phyloP scores from a whole-genome alignment of 2,329 filamentous ascomycete genomes.

The Dothistroma pini region DNA sequence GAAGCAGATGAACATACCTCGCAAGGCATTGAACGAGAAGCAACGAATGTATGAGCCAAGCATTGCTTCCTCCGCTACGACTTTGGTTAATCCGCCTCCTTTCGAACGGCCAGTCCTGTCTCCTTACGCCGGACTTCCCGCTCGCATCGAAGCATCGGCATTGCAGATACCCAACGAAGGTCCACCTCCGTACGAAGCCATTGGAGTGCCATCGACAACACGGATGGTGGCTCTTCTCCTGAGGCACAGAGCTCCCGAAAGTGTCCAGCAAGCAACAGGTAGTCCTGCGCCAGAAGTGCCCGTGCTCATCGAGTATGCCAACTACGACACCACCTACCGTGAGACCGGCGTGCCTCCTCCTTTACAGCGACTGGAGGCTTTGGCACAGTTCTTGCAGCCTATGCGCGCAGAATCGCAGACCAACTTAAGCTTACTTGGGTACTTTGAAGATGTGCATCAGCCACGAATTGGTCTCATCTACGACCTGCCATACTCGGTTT shows the following conservation, averaged over 20 bases:
- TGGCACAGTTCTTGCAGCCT: slow-evolving; percentile 33
- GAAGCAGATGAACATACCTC: slow-evolving; percentile 12
- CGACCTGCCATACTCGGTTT: slow-evolving; percentile 59
- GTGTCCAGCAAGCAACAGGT: slow-evolving; percentile 34
- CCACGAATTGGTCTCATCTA: slow-evolving; percentile 70
- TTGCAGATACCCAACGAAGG: slow-evolving; percentile 46
- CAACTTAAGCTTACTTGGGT: slow-evolving; percentile 59
- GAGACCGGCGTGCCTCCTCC: slow-evolving; percentile 47
- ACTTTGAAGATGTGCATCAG: slow-evolving; percentile 71
- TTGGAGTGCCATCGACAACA: slow-evolving; percentile 43
- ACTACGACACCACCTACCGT: slow-evolving; percentile 47
- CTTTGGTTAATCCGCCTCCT: slow-evolving; percentile 39
- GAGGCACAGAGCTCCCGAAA: slow-evolving; percentile 27
- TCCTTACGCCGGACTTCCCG: slow-evolving; percentile 38
- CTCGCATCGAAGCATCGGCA: slow-evolving; percentile 42
- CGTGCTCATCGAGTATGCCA: slow-evolving; percentile 67
- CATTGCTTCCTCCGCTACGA: slow-evolving; percentile 40
- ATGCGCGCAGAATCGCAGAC: slow-evolving; percentile 34
- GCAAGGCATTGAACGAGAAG: slow-evolving; percentile 8
- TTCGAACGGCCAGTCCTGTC: slow-evolving; percentile 31
- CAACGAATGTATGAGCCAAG: slow-evolving; percentile 19
- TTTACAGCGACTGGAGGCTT: slow-evolving; percentile 42
- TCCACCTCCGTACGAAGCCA: slow-evolving; percentile 48
- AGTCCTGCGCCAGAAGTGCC: slow-evolving; percentile 42
- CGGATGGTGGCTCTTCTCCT: slow-evolving; percentile 44